Percentiles rank a stretch among this genome's conserved stretches.
Conservation (phyloP, 2,329 filamentous ascomycete species). For the Cercospora beticola region DNA sequence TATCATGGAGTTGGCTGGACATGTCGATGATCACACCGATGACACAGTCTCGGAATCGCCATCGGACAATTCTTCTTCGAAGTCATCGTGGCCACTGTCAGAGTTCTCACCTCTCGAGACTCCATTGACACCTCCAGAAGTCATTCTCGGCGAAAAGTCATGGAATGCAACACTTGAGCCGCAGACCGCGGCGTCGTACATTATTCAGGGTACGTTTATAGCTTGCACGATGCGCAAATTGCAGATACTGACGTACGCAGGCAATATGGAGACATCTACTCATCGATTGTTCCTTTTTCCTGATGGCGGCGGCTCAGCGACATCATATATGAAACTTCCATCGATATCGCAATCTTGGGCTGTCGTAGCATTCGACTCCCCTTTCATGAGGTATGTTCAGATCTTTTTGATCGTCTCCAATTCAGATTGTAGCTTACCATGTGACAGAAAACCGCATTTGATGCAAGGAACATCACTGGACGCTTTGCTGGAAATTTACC, state of each 20-base stretch:
- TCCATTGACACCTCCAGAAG: background rate
- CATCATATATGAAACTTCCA: background rate
- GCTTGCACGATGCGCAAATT: background rate
- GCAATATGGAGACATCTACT: background rate
- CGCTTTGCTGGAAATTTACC: background rate
- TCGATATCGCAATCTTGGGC: background rate
- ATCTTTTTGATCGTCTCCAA: background rate
- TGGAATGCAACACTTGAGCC: background rate
- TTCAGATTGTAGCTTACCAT: background rate
- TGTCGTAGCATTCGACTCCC: background rate
- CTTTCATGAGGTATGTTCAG: background rate
- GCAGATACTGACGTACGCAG: background rate
- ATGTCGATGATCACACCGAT: background rate
- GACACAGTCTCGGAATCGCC: background rate
- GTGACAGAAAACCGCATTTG: background rate
- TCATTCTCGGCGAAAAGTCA: background rate
- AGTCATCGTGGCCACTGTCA: background rate
- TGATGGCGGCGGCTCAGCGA: background rate
- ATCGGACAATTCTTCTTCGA: background rate
- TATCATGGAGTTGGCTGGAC: background rate
- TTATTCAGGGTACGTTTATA: background rate
- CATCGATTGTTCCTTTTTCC: background rate
- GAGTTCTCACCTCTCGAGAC: background rate
- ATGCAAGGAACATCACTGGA: background rate
- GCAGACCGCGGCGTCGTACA: background rate